These are phyloP conservation scores for Fraxinus dipetala DNA, from an alignment of 305 asterid genomes.

Conservation along the genomic window DNA sequence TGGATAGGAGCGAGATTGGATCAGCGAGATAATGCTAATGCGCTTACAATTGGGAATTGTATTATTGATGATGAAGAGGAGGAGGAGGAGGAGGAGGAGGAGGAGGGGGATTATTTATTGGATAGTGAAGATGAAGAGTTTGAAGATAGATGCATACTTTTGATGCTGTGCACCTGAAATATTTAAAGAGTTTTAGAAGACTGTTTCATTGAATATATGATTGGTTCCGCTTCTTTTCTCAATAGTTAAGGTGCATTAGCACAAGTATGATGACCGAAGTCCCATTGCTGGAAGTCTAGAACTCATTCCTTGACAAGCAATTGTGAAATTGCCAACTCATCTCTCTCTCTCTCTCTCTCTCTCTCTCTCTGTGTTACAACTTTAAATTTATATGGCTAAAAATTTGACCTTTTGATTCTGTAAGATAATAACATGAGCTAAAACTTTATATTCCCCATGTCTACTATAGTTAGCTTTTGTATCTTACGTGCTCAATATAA, in stretches of 20 bases:
- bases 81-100: slow-evolving; percentile 42
- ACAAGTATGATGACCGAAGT: not conserved
- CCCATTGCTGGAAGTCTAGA: not conserved
- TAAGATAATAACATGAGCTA: not conserved
- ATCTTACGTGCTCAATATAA: not conserved
- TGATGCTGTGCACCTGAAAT: slow-evolving; percentile 15
- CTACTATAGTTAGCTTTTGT: not conserved
- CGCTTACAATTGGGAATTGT: slow-evolving; percentile 10
- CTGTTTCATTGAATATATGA: not conserved
- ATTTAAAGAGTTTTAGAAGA: not conserved
- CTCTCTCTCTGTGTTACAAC: not conserved
- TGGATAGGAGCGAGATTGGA: slow-evolving; percentile 29
- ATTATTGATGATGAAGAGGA: slow-evolving; percentile 38
- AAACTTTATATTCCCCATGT: not conserved
- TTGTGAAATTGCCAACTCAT: not conserved
- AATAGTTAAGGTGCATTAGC: not conserved
- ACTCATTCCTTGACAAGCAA: not conserved
- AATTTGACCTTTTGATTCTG: not conserved
- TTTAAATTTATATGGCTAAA: not conserved
- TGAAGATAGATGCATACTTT: slow-evolving; percentile 27
- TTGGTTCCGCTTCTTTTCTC: not conserved
- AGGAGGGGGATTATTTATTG: slow-evolving; percentile 40
- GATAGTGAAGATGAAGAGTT: slow-evolving; percentile 54
- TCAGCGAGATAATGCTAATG: slow-evolving; percentile 10
- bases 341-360: not conserved